Evolutionary conservation across 352 stramenopile species (phyloP), one percentile per base, ranked within the genome.

Genomic region (Phytophthora ohioensis): DNA sequence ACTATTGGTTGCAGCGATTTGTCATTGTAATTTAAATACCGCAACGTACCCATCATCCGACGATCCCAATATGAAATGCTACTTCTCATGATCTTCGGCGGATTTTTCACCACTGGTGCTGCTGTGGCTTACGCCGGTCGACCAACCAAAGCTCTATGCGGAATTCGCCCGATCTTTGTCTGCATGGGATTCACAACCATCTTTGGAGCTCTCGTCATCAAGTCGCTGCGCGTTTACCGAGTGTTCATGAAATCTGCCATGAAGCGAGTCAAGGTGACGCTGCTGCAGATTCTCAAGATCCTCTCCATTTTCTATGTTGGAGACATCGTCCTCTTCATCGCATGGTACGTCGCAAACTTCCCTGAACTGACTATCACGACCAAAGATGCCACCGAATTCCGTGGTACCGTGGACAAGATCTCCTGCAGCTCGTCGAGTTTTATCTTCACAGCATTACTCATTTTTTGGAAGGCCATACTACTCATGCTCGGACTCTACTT

Each of bases 381-480:
- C 5, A 54, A 81, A 53, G 57, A 63, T 5, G 51, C 65, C 3
- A 32, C 35, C 9, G 57, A 78, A 10, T 76, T 89, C 13, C 62
- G 47, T 12, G 79, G 75, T 0, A 67, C 57, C 0, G 67, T 86
- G 6, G 65, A 75, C 7, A 42, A 51, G 8, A 68, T 81, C 32
- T 62, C 48, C 4, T 89, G 81, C 46, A 68, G 54, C 0, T 85
- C 79, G 3, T 78, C 64, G 3, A 85, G 73, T 46, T 82, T 85
- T 54, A 87, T 89, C 45, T 91, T 91, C 58, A 76, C 67, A 9
- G 73, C 71, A 7, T 42, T 88, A 8, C 57, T 85, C 15, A 85
- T 89, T 30, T 89, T 91, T 54, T 89, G 76, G 76, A 91, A 91
- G 35, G 60, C 76, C 0, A 81, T 89, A 12, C 5, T 89, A 46